Evolutionary conservation across 768 basidiomycete genomes (phyloP).

Genomic region (Hydnomerulius pinastri): DNA sequence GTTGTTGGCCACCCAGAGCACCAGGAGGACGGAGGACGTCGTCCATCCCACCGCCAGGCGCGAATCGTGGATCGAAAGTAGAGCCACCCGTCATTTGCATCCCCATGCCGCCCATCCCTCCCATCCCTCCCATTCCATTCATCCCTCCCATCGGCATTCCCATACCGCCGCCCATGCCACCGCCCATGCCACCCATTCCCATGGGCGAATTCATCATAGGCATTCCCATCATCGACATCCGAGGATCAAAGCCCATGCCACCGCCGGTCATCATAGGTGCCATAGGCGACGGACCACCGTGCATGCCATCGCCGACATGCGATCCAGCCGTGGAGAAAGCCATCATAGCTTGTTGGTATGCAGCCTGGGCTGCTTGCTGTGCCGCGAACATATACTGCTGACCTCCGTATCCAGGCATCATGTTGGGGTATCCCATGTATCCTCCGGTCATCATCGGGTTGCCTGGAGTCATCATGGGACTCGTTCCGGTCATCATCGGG

Average conservation of each 20-base stretch:
- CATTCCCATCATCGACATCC: slow-evolving; percentile 84
- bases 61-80: slow-evolving; percentile 58
- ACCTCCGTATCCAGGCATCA: slow-evolving; percentile 47
- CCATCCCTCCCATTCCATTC: slow-evolving; percentile 43
- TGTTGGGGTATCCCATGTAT: slow-evolving; percentile 43
- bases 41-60: slow-evolving; percentile 36
- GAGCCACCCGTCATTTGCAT: slow-evolving; percentile 68
- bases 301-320: slow-evolving; percentile 61
- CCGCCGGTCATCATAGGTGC: slow-evolving; percentile 61
- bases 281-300: slow-evolving; percentile 36
- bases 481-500: slow-evolving; percentile 58
- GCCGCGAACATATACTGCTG: slow-evolving; percentile 87
- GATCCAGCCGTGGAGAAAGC: slow-evolving; percentile 76
- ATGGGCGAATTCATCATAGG: slow-evolving; percentile 58
- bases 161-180: slow-evolving; percentile 37
- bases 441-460: slow-evolving; percentile 57
- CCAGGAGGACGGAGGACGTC: slow-evolving; percentile 30
- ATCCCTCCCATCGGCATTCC: slow-evolving; percentile 38
- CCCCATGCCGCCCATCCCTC: slow-evolving; percentile 38
- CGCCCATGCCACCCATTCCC: slow-evolving; percentile 46
- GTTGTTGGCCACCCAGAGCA: slow-evolving; percentile 25
- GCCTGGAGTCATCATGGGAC: slow-evolving; percentile 49
- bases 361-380: slow-evolving; percentile 77
- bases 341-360: slow-evolving; percentile 90
- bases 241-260: slow-evolving; percentile 64